These are phyloP conservation scores for Penicillium sp. DNA, from an alignment of 2,329 filamentous ascomycete species.

Conservation along the genomic window DNA sequence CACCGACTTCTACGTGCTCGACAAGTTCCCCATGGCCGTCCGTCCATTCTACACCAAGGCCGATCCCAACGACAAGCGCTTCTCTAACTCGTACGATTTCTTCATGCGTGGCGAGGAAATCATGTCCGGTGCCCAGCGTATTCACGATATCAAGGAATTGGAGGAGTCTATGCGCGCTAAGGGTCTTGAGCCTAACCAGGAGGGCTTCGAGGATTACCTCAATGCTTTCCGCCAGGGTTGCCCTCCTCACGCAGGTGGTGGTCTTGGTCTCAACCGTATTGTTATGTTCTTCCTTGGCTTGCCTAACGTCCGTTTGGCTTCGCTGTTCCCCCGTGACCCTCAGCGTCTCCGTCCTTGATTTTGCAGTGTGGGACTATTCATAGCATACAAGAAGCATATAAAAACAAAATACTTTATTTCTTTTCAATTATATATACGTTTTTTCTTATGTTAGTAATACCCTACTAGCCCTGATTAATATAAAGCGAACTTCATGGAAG, in stretches of 20 bases:
- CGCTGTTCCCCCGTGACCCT: constrained; percentile 63
- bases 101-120: constrained; percentile 71
- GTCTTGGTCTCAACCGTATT: constrained; percentile 64
- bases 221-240: constrained; percentile 63
- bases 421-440: not conserved
- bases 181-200: constrained; percentile 57
- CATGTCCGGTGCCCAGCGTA: constrained; percentile 65
- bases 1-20: constrained; percentile 94
- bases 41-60: constrained; percentile 92
- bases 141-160: constrained; percentile 59
- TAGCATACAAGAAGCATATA: constrained; percentile 1
- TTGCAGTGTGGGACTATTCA: not conserved
- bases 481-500: not conserved
- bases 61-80: constrained; percentile 62
- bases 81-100: constrained; percentile 68
- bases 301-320: constrained; percentile 60
- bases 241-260: constrained; percentile 63
- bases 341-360: constrained; percentile 48
- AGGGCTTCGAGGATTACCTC: constrained; percentile 63
- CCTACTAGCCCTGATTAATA: not conserved
- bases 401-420: constrained; percentile 2
- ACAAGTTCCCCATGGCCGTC: constrained; percentile 89
- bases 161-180: constrained; percentile 57
- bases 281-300: constrained; percentile 65
- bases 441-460: not conserved